phyloP scores from a whole-genome alignment of 768 basidiomycete species.

The Tulasnella sp. region DNA sequence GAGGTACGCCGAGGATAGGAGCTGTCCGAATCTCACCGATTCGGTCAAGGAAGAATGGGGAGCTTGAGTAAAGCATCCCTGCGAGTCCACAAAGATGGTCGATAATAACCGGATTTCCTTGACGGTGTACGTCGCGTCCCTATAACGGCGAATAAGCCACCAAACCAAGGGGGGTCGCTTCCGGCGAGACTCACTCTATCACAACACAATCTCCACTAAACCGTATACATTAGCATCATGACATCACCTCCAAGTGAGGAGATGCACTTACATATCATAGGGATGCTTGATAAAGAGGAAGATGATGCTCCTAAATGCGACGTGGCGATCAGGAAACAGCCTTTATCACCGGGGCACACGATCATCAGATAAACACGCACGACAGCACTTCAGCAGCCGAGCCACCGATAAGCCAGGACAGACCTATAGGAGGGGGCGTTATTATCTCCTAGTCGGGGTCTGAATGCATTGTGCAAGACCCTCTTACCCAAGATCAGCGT shows the following conservation, averaged over 20 bases:
- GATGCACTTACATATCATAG: constrained; percentile 1
- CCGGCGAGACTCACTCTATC: constrained; percentile 26
- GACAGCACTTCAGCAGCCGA: constrained; percentile 19
- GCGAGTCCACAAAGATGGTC: constrained; percentile 52
- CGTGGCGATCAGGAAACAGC: constrained; percentile 67
- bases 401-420: constrained; percentile 78
- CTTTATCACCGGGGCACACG: neutral
- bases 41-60: constrained; percentile 52
- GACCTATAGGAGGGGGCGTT: constrained; percentile 30
- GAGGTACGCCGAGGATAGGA: neutral
- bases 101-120: constrained; percentile 79
- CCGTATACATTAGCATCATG: constrained; percentile 34
- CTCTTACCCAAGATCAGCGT: constrained; percentile 38
- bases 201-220: constrained; percentile 63
- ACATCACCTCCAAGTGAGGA: neutral
- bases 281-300: constrained; percentile 69
- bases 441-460: neutral
- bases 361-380: neutral
- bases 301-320: constrained; percentile 74
- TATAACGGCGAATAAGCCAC: constrained; percentile 13
- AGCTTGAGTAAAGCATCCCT: constrained; percentile 52
- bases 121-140: constrained; percentile 53
- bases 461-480: neutral
- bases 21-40: constrained; percentile 31
- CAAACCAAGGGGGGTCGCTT: neutral